Base-by-base conservation (phyloP, 768 basidiomycete genomes). In the Lactifluus rugatus region DNA sequence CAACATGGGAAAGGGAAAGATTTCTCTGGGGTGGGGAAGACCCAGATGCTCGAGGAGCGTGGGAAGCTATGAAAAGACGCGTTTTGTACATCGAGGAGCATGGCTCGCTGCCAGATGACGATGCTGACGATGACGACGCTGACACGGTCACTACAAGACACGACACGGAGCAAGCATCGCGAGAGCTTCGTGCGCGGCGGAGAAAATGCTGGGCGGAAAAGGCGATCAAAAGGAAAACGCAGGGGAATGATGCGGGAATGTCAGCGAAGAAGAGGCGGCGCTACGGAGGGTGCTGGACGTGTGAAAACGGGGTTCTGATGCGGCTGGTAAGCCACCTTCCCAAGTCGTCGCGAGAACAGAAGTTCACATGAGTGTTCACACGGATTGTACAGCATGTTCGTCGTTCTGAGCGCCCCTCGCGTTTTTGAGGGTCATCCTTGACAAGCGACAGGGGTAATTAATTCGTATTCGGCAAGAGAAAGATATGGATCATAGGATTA, bases 71-170 rank as follows among this genome's bases (percentile, higher is more conserved):
- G 44, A 60, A 60, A 54, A 50, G 59, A 13, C 54, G 54, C 2
- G 34, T 60, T 19, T 26, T 60, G 11, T 3, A 56, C 2, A 28
- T 48, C 23, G 59, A 60, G 69, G 62, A 60, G 31, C 26, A 47
- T 17, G 59, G 54, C 28, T 14, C n/a, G 13, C 44, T 19, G 54
- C 44, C 48, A 10, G 48, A 50, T 2, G 48, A 52, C 2, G 16
- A 2, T 19, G 34, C 34, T 0, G 21, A 41, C 17, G 8, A 21
- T 2, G 32, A 9, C 5, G n/a, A n/a, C 47, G 28, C 1, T 9
- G 6, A 10, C 49, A 14, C 16, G 21, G 13, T 39, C 8, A 19
- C 49, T 5, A 6, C 16, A 1, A n/a, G 28, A 28, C 2, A 32
- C 4, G 36, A 46, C 3, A 26, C 47, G 1, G 53, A 48, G n/a